A percentile compares a stretch with the other conserved stretches of the same genome.
phyloP scores from a whole-genome alignment of 2,329 filamentous ascomycete species.

The Trichophyton simii region DNA sequence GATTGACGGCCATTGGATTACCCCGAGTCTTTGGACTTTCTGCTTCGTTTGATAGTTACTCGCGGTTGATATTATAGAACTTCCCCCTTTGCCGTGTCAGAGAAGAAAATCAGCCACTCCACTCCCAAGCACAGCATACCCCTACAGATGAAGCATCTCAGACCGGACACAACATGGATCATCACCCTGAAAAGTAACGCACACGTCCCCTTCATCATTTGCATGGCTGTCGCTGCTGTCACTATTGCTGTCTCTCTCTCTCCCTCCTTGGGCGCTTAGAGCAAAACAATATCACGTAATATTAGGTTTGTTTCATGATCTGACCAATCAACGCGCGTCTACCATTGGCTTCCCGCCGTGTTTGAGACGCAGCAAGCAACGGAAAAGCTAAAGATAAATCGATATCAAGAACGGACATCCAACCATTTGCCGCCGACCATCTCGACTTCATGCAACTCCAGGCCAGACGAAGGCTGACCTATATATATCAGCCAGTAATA shows the following conservation, averaged over 20 bases:
- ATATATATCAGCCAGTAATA: constrained; percentile 1
- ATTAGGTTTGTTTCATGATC: neutral
- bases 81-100: no score
- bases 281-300: neutral
- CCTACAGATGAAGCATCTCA: no score
- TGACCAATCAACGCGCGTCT: neutral
- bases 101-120: no score
- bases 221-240: neutral
- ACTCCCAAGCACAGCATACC: no score
- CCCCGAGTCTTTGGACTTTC: no score
- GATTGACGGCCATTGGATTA: no score
- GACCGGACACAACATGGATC: no score
- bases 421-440: neutral
- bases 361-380: neutral
- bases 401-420: neutral
- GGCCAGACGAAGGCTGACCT: neutral
- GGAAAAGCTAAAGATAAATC: neutral
- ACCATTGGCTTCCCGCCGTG: neutral
- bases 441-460: neutral
- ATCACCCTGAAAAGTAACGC: no score
- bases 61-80: no score
- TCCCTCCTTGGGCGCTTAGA: neutral
- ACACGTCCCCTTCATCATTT: no score
- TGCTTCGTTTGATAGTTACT: no score
- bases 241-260: neutral